Base-by-base conservation (phyloP, 345 rosid species). In the Salix koriyanagi region DNA sequence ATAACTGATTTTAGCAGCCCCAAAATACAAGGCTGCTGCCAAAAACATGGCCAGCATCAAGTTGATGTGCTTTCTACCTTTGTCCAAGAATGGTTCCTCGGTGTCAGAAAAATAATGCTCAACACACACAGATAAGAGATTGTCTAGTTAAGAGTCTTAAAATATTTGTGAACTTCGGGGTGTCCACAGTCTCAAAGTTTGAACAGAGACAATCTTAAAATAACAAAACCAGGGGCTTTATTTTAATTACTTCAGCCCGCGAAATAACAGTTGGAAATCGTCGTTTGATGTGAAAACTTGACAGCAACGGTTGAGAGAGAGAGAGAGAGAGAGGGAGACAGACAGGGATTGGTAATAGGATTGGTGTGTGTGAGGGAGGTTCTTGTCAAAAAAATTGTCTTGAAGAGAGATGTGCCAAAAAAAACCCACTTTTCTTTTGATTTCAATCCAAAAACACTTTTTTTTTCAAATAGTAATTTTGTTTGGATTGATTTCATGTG, bases 401-500 rank as follows among this genome's bases (percentile, higher is more conserved):
- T 2, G 7, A 18, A 16, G n/a, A 39, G 25, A 65, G 65, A 25
- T 77, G 69, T 11, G 77, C 58, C 10, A 28, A 61, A 46, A 69
- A 69, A 25, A 73, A 67, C 70, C 69, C 77, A 73, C 74, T 60
- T 74, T 34, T 9, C 48, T 61, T 39, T 41, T 66, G 76, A 72
- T 72, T n/a, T 77, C 75, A 48, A 42, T 66, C 34, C 77, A 79
- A 73, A 67, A 68, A 73, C 14, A 48, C 7, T 7, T 4, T 10
- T 5, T 3, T 25, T 56, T n/a, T 56, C 62, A 56, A 56, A n/a
- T n/a, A 56, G 28, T 7, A 4, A 19, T 9, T 32, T 4, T 46
- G 32, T 73, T 73, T 54, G 77, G 60, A 66, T 72, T 67, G 77
- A 65, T 79, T 67, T 78, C 76, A 52, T 72, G 77, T 67, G 64